A percentile compares a stretch with the other conserved stretches of the same genome.
Evolutionary conservation across 495 filamentous ascomycete genomes (phyloP).

Genomic region (Lichenothelia convexa): DNA sequence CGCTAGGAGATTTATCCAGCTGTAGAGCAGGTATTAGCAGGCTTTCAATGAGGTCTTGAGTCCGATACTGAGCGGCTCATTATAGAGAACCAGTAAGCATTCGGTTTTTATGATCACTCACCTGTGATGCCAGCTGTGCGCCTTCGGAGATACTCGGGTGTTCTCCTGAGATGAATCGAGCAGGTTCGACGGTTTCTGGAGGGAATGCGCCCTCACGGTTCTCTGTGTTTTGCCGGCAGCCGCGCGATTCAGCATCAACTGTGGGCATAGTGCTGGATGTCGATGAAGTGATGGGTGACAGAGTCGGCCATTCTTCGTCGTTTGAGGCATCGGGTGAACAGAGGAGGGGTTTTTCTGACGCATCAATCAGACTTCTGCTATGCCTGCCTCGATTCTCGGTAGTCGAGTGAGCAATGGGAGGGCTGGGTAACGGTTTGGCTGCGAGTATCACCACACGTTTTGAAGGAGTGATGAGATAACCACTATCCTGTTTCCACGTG

Average conservation of each 20-base stretch:
- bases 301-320: not conserved
- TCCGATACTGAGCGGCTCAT: too few species aligned
- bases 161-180: not conserved
- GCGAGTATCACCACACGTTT: not conserved
- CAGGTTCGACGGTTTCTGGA: not conserved
- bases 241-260: not conserved
- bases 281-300: not conserved
- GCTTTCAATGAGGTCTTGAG: too few species aligned
- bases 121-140: too few species aligned
- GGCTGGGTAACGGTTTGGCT: not conserved
- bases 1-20: too few species aligned
- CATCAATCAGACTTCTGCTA: not conserved
- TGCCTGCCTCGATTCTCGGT: not conserved
- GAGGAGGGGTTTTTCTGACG: not conserved
- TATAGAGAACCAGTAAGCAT: too few species aligned
- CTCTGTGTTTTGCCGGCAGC: not conserved
- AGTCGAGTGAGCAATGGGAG: not conserved
- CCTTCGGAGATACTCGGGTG: not conserved
- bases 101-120: not conserved
- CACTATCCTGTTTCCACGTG: not conserved
- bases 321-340: not conserved
- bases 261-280: not conserved
- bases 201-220: not conserved
- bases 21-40: too few species aligned
- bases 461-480: not conserved